Evolutionary conservation across 2,329 filamentous ascomycete species (phyloP).

Genomic region (Chaetomium sp.): DNA sequence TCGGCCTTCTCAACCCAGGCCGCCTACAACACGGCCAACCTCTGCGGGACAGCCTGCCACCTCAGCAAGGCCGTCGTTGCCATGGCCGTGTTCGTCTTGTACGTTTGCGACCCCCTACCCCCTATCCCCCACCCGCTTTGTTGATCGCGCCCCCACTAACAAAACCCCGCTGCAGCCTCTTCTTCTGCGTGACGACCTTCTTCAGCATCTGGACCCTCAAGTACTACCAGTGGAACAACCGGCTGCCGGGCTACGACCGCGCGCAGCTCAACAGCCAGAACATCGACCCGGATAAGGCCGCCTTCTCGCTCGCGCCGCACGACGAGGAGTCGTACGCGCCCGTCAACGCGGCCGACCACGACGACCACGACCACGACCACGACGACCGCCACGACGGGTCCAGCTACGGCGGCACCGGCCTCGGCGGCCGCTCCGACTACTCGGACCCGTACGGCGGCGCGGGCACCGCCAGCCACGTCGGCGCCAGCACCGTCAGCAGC

Average conservation of each 20-base stretch:
- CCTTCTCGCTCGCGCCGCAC: slow-evolving; percentile 68
- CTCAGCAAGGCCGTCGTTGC: slow-evolving; percentile 65
- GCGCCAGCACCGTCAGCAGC: slow-evolving; percentile 43
- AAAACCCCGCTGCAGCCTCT: slow-evolving; percentile 47
- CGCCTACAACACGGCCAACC: slow-evolving; percentile 59
- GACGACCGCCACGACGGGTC: slow-evolving; percentile 37
- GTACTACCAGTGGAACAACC: slow-evolving; percentile 64
- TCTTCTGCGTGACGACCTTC: slow-evolving; percentile 56
- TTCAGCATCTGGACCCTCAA: slow-evolving; percentile 62
- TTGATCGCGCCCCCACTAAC: slow-evolving; percentile 8
- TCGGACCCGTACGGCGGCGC: slow-evolving; percentile 34
- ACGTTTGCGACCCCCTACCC: slow-evolving; percentile 38
- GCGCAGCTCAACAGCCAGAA: slow-evolving; percentile 44
- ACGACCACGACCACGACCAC: slow-evolving; percentile 45
- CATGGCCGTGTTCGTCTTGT: slow-evolving; percentile 65
- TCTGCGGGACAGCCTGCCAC: slow-evolving; percentile 59
- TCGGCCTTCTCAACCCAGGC: slow-evolving; percentile 68
- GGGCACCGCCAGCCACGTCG: slow-evolving; percentile 10
- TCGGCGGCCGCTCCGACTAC: slow-evolving; percentile 38
- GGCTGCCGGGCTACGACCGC: slow-evolving; percentile 61
- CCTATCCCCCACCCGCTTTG: background rate
- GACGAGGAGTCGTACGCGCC: slow-evolving; percentile 67
- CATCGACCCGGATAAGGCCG: slow-evolving; percentile 70
- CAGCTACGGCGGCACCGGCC: slow-evolving; percentile 28
- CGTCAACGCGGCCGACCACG: slow-evolving; percentile 59